phyloP scores from a whole-genome alignment of 495 filamentous ascomycete species.

The Penicillium robsamsonii region DNA sequence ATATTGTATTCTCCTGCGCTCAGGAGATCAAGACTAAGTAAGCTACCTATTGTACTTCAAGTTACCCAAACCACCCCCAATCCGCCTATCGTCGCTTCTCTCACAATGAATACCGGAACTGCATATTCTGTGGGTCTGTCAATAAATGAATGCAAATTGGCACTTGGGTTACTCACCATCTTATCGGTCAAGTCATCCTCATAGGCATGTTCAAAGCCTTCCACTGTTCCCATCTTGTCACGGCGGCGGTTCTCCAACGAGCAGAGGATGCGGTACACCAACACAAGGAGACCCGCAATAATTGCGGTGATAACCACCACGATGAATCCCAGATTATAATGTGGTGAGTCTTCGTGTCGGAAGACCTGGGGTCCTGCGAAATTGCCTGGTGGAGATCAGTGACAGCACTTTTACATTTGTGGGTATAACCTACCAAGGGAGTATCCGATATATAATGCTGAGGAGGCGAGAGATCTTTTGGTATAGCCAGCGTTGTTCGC shows the following conservation, averaged over 20 bases:
- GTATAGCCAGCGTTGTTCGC: conserved; percentile 50
- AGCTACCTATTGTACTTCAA: background rate
- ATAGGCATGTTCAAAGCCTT: conserved; percentile 3
- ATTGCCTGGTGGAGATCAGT: background rate
- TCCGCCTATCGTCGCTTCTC: background rate
- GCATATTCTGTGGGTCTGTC: background rate
- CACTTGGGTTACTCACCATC: background rate
- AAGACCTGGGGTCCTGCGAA: background rate
- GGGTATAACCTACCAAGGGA: conserved; percentile 30
- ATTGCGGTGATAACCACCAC: background rate
- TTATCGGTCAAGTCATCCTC: conserved; percentile 4
- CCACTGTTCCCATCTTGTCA: background rate
- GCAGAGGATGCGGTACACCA: background rate
- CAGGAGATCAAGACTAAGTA: background rate
- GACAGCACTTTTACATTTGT: background rate
- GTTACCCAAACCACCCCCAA: background rate
- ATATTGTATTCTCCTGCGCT: background rate
- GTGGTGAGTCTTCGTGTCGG: background rate
- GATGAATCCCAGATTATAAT: background rate
- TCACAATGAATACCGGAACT: conserved; percentile 1
- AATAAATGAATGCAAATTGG: background rate
- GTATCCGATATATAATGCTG: conserved; percentile 43
- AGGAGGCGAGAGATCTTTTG: conserved; percentile 36
- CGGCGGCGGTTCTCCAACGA: background rate
- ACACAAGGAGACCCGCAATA: background rate